A percentile compares a stretch with the other conserved stretches of the same genome.
Evolutionary conservation across 495 filamentous ascomycete genomes (phyloP).

Genomic region (Opeltia flavorubescens): DNA sequence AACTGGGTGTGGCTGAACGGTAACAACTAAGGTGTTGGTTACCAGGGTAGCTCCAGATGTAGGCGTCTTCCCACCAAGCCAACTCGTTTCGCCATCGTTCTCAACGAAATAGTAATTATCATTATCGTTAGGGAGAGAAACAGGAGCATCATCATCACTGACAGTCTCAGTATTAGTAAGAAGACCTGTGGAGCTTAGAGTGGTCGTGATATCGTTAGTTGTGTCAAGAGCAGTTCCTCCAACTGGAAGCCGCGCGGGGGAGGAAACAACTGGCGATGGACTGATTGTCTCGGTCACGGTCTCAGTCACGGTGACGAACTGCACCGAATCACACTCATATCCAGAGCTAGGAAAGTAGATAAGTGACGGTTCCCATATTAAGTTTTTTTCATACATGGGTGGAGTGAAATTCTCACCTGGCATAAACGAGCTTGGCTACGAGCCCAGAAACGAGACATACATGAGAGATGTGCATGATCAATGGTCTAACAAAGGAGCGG

Average conservation of each 20-base stretch:
- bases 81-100: constrained; percentile 8
- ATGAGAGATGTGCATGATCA: neutral
- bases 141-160: constrained; percentile 1
- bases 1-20: neutral
- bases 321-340: neutral
- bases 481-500: neutral
- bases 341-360: neutral
- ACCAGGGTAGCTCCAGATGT: neutral
- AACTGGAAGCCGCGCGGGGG: too few relatives aligned
- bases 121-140: neutral
- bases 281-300: neutral
- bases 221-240: neutral
- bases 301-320: neutral
- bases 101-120: constrained; percentile 9
- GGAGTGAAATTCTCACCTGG: too few relatives aligned
- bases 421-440: too few relatives aligned
- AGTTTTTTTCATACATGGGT: too few relatives aligned
- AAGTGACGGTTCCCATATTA: neutral
- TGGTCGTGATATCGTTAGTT: neutral
- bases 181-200: neutral
- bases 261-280: too few relatives aligned
- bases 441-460: too few relatives aligned
- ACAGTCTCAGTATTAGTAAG: constrained; percentile 3
- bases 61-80: constrained; percentile 10
- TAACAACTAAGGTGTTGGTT: constrained; percentile 4